Conservation (phyloP, 768 basidiomycete genomes). For the Suillus bovinus region DNA sequence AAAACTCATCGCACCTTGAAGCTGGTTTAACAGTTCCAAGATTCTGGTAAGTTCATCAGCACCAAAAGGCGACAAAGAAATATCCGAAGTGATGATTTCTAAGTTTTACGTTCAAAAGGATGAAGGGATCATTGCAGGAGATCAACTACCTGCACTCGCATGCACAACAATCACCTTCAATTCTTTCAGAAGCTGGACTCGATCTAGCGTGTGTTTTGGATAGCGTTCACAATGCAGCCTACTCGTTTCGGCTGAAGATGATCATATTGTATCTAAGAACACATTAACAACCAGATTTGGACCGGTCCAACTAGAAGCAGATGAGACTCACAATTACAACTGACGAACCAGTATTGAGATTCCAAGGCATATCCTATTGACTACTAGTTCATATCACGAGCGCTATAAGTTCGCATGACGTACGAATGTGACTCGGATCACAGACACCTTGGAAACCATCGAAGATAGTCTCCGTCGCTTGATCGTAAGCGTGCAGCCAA, state of each 20-base stretch:
- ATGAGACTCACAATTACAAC: background rate
- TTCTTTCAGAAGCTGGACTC: conserved; percentile 6
- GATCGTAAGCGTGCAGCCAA: conserved; percentile 44
- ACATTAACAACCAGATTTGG: background rate
- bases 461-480: conserved; percentile 27
- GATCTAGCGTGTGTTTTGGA: conserved; percentile 4
- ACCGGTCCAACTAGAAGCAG: background rate
- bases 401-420: conserved; percentile 10
- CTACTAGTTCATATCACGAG: background rate
- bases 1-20: conserved; percentile 7
- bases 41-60: conserved; percentile 7
- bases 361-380: conserved; percentile 20
- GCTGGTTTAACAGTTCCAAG: conserved; percentile 12
- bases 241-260: background rate
- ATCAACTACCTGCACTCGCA: conserved; percentile 23
- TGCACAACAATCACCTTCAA: conserved; percentile 8
- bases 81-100: conserved; percentile 13
- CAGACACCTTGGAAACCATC: conserved; percentile 39
- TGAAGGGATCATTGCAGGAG: background rate
- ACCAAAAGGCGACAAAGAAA: conserved; percentile 13
- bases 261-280: background rate
- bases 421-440: conserved; percentile 42
- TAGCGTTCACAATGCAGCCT: conserved; percentile 13
- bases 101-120: conserved; percentile 1
- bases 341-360: conserved; percentile 24